Evolutionary conservation across 139 green algal genomes (phyloP).

Genomic region (Chlamydomonas schloesseri): DNA sequence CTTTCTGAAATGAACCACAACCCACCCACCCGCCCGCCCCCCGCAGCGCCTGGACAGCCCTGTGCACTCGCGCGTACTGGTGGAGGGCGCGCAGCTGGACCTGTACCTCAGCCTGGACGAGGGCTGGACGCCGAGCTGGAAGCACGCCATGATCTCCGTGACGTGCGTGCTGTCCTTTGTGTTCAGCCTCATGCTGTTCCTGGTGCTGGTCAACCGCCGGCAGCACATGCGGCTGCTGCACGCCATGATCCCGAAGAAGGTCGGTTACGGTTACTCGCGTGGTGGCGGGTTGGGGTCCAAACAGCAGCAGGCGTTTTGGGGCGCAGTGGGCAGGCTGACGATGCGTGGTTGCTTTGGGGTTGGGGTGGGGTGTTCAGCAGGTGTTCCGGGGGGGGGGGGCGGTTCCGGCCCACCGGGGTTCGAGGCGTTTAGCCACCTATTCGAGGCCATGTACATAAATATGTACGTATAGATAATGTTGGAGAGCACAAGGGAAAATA

Average conservation of each 20-base stretch:
- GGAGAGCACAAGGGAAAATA: no score
- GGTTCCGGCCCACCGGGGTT: no score
- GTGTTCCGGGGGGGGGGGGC: no score
- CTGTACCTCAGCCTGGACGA: not conserved
- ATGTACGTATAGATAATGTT: no score
- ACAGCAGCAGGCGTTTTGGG: not conserved
- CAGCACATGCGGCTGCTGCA: conserved; percentile 48
- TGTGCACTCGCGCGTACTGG: not conserved
- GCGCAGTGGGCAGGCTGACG: not conserved
- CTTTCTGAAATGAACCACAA: no score
- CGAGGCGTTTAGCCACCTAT: no score
- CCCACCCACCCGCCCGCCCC: not conserved
- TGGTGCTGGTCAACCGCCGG: conserved; percentile 34
- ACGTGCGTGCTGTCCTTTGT: conserved; percentile 11
- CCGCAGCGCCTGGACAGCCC: conserved; percentile 3
- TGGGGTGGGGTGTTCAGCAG: not conserved
- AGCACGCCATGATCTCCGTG: not conserved
- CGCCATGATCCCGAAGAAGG: conserved; percentile 45
- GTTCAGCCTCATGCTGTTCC: not conserved
- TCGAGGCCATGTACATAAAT: no score
- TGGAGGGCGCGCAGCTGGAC: conserved; percentile 5
- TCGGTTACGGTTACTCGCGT: no score
- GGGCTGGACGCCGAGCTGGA: conserved; percentile 19
- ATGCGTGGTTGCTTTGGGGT: not conserved
- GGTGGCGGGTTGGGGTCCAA: not conserved